Base-by-base conservation (phyloP, 2,329 filamentous ascomycete genomes). In the Sphaerostilbella broomeana region DNA sequence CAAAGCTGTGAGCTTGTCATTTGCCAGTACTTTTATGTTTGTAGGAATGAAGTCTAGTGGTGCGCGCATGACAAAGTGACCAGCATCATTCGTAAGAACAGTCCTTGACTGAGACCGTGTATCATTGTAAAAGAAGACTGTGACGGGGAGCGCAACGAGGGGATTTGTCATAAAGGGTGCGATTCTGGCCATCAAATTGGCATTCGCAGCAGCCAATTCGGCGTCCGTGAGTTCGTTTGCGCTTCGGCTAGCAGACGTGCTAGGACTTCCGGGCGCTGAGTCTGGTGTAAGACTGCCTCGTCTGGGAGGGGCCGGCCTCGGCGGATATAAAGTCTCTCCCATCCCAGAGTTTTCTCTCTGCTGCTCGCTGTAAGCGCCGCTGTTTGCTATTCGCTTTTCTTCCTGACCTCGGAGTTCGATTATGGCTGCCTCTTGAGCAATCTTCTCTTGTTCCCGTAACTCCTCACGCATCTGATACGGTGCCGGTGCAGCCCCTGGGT, bases 51-150 rank as follows among this genome's bases (percentile, higher is more conserved):
- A 98, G 19, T 92, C 84, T 22, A 98, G 69, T 1, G 86, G 77
- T 6, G 85, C 87, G 10, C 88, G 77, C 20, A 89, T 69, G 27
- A 70, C 75, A 53, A 98, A 98, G 60, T 98, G 92, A 0, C 92
- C 92, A 1, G 86, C 79, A 21, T 92, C 84, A 54, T 95, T 84
- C 0, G 94, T 98, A 46, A 77, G 74, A 4, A 95, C 78, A 1
- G 86, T 95, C 37, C 84, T 77, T 19, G 90, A 94, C 51, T 88
- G 81, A 1, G 90, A 95, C 35, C 80, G 73, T 3, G 73, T 65
- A 11, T 94, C 79, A 52, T 97, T 92, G 64, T 94, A 98, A 61
- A 98, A 97, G 68, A 97, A 95, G 1, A 95, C 70, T 0, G 88
- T 95, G 38, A 98, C 82, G 1, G 89, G 82, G 15, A 80, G 75